Conservation (phyloP, 2,329 filamentous ascomycete species). For the Biscogniauxia sp. region DNA sequence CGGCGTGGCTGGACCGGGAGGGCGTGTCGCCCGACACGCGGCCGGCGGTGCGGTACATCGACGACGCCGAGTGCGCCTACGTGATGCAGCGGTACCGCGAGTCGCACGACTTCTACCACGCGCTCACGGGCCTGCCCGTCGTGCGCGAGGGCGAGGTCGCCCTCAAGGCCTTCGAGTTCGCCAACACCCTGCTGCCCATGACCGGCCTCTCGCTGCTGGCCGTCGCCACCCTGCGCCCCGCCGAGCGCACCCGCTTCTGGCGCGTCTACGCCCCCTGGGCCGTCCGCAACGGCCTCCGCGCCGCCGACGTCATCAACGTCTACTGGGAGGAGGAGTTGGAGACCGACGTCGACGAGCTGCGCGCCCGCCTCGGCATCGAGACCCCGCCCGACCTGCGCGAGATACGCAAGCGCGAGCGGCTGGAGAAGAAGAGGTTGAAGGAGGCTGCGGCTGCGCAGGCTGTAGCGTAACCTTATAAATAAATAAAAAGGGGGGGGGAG, state of each 20-base stretch:
- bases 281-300: constrained; percentile 71
- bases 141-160: constrained; percentile 95
- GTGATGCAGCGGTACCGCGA: constrained; percentile 98
- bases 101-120: constrained; percentile 97
- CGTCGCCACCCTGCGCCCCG: constrained; percentile 79
- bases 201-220: constrained; percentile 83
- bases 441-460: constrained; percentile 33
- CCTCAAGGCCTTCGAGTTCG: constrained; percentile 97
- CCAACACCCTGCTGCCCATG: constrained; percentile 93
- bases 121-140: constrained; percentile 83
- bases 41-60: constrained; percentile 79
- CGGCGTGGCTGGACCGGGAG: constrained; percentile 88
- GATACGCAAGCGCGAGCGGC: constrained; percentile 68
- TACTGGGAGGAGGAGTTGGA: constrained; percentile 97
- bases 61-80: constrained; percentile 93
- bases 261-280: constrained; percentile 87
- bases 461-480: constrained; percentile 12
- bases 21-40: constrained; percentile 91
- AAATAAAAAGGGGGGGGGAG: no score
- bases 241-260: constrained; percentile 74
- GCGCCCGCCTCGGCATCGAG: constrained; percentile 77
- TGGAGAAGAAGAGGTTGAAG: constrained; percentile 65
- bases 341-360: constrained; percentile 74
- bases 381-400: constrained; percentile 81
- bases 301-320: constrained; percentile 85